Evolutionary conservation across 352 stramenopile species (phyloP), one percentile per base, ranked within the genome.

Genomic region (Phytophthora foliorum): DNA sequence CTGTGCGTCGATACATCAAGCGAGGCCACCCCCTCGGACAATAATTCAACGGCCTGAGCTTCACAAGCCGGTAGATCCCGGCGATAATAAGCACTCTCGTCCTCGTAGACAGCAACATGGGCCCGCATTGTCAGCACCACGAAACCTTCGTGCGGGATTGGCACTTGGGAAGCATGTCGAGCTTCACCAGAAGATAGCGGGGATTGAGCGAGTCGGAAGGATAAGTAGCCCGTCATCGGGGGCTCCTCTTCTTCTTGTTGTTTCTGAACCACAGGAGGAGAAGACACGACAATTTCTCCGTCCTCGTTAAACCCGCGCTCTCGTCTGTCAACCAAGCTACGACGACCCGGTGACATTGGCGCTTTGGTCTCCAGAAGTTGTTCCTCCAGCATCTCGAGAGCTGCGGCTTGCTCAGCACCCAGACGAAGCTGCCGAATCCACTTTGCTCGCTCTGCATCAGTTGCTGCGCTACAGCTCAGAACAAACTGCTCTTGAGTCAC

Each of bases 371-470:
- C 71, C 0, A 81, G 25, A 6, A 80, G 61, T 45, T 92, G 82
- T 0, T 88, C 77, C 27, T 82, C 71, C 1, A 92, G 57, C 73
- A 90, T 80, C 41, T 89, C 80, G 9, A 90, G 60, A 3, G 84
- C 84, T 19, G 66, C 67, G 0, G 70, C 80, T 22, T 86, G 78
- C 50, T 91, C 80, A 0, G 74, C 82, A 13, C 81, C 80, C 0
- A 70, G n/a, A 16, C 84, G 81, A 38, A 90, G 80, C 24, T 90
- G 84, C 19, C 86, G 81, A 48, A 92, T 90, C 84, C 84, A 92
- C 25, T 78, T 83, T 7, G 82, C 84, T 29, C 84, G 71, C 19
- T 90, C 78, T 4, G 85, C 36, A 54, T 92, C 84, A 0, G 76
- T 86, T 17, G 80, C 77, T 4, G 84, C 84, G 21, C 82, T 83